phyloP scores from a whole-genome alignment of 2,329 filamentous ascomycete genomes.

The Talaromyces sp. region DNA sequence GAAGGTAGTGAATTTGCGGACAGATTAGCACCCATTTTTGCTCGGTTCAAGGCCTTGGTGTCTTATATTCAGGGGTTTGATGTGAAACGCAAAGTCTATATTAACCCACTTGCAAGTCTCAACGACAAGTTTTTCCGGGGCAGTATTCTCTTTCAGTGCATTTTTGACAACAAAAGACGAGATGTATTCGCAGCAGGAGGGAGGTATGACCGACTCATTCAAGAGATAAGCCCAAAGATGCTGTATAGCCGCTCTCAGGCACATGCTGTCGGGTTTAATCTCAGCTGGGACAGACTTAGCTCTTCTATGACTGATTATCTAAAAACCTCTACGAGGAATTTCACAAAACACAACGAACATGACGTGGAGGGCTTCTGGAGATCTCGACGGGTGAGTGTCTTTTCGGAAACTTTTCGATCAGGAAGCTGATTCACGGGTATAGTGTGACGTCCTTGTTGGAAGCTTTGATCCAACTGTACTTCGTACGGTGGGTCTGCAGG shows the following conservation, averaged over 20 bases:
- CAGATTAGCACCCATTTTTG: constrained; percentile 55
- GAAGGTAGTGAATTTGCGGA: constrained; percentile 51
- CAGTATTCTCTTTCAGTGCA: constrained; percentile 83
- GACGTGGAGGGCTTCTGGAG: constrained; percentile 58
- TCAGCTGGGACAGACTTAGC: constrained; percentile 80
- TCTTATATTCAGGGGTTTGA: constrained; percentile 72
- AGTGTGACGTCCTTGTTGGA: constrained; percentile 86
- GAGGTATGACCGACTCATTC: constrained; percentile 84
- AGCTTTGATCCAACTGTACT: constrained; percentile 78
- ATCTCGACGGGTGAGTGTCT: constrained; percentile 55
- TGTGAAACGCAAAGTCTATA: constrained; percentile 71
- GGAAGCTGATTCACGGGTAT: constrained; percentile 13
- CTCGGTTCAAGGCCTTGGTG: constrained; percentile 73
- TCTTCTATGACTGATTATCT: constrained; percentile 55
- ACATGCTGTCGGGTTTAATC: constrained; percentile 86
- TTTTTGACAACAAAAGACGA: constrained; percentile 75
- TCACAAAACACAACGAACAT: constrained; percentile 66
- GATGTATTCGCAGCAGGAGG: constrained; percentile 92
- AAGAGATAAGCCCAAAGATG: constrained; percentile 71
- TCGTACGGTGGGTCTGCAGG: constrained; percentile 68
- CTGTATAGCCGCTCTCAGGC: constrained; percentile 59
- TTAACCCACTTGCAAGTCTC: constrained; percentile 79
- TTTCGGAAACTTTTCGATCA: background rate
- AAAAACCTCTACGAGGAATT: constrained; percentile 46
- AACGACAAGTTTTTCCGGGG: constrained; percentile 88